Evolutionary conservation across 1,284 basidiomycete genomes (phyloP).

Genomic region (Vanrija sp.): DNA sequence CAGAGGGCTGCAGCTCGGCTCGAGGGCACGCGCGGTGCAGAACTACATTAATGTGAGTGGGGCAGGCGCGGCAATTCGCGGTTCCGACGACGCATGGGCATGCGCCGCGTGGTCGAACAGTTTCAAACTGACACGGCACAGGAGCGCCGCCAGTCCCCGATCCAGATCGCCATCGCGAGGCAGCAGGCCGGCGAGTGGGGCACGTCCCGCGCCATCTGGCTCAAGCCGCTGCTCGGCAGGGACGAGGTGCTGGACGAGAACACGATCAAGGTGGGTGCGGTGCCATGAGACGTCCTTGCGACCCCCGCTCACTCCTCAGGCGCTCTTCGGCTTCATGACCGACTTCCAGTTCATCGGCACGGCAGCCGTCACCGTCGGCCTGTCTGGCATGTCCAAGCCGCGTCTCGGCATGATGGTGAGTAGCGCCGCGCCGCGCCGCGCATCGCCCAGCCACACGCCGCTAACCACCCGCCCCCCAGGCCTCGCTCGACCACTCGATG

Average conservation of each 20-base stretch:
- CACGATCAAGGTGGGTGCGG: constrained; percentile 68
- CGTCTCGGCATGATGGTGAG: constrained; percentile 66
- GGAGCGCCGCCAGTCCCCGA: constrained; percentile 67
- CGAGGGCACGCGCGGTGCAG: constrained; percentile 24
- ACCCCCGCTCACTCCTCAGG: constrained; percentile 52
- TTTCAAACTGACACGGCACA: constrained; percentile 35
- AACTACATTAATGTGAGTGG: constrained; percentile 54
- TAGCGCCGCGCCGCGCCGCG: constrained; percentile 10
- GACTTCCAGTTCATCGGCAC: constrained; percentile 73
- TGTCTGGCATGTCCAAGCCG: constrained; percentile 51
- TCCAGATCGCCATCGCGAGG: constrained; percentile 55
- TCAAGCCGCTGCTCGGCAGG: constrained; percentile 61
- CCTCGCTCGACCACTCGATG: constrained; percentile 78
- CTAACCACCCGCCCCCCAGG: constrained; percentile 52
- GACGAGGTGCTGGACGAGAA: constrained; percentile 58
- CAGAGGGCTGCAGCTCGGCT: constrained; percentile 17
- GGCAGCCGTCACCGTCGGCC: constrained; percentile 61
- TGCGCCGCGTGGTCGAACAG: background rate
- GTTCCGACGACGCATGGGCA: too few relatives aligned
- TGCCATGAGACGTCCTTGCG: background rate
- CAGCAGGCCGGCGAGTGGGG: constrained; percentile 12
- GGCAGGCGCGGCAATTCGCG: too few relatives aligned
- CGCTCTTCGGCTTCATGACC: constrained; percentile 79
- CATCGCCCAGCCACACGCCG: background rate
- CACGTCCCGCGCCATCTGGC: constrained; percentile 69